These are phyloP conservation scores for Ambispora gerdemannii DNA, from an alignment of 192 early-diverging fungal species.

Conservation along the genomic window DNA sequence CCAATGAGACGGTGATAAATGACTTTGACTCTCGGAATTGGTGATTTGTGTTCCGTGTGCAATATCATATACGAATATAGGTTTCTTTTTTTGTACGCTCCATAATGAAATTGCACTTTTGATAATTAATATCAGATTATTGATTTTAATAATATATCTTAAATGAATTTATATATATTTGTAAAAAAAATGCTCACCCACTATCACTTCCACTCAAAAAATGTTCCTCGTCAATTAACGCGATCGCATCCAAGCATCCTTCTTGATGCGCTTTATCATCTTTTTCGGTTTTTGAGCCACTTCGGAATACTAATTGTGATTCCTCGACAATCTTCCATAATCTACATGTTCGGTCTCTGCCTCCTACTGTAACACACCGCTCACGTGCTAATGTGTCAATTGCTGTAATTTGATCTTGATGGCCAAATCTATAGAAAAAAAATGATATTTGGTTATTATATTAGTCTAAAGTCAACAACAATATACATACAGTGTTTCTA, in stretches of 20 bases:
- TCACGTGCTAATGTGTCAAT: constrained; percentile 84
- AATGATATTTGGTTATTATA: constrained; percentile 22
- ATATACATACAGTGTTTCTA: constrained; percentile 73
- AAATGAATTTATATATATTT: not conserved
- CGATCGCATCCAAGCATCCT: constrained; percentile 78
- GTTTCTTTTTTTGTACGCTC: constrained; percentile 90
- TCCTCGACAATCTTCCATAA: constrained; percentile 97
- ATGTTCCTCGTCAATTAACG: constrained; percentile 89
- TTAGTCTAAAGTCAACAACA: constrained; percentile 7
- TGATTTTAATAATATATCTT: constrained; percentile 2
- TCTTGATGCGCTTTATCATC: constrained; percentile 45
- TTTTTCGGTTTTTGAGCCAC: constrained; percentile 49
- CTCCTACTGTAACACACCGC: constrained; percentile 85
- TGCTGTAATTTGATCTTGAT: constrained; percentile 85
- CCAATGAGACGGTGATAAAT: constrained; percentile 53
- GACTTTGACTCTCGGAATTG: constrained; percentile 44
- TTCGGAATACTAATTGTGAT: constrained; percentile 88
- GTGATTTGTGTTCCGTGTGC: constrained; percentile 70
- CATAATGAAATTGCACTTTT: constrained; percentile 90
- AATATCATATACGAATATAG: constrained; percentile 69
- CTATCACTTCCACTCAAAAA: constrained; percentile 91
- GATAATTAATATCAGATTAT: too few species aligned
- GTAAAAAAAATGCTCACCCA: constrained; percentile 48
- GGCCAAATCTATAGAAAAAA: constrained; percentile 65
- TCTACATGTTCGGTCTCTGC: constrained; percentile 84